These are phyloP conservation scores for Firmiana major DNA, from an alignment of 345 rosid species.

Conservation along the genomic window DNA sequence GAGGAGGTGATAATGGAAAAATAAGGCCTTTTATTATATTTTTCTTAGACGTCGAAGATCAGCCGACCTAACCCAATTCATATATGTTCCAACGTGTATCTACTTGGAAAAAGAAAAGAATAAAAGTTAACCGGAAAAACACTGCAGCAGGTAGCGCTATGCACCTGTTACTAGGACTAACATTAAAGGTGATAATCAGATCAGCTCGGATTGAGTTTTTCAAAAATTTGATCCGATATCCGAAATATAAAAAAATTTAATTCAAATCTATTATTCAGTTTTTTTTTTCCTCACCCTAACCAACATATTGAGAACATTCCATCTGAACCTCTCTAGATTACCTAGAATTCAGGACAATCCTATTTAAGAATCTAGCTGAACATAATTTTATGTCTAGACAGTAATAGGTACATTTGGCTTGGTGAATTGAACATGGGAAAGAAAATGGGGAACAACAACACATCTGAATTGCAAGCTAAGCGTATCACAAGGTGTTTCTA, in stretches of 20 bases:
- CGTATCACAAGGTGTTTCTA: background rate
- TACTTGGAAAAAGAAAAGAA: background rate
- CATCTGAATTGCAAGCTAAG: constrained; percentile 44
- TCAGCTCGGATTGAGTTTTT: no score
- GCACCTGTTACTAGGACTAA: background rate
- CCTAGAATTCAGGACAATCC: background rate
- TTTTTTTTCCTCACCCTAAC: no score
- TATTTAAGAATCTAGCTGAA: constrained; percentile 7
- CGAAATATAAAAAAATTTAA: no score
- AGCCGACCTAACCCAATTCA: constrained; percentile 7
- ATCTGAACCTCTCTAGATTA: background rate
- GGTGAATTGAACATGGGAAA: constrained; percentile 42
- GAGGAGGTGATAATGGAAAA: background rate
- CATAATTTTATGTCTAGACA: constrained; percentile 23
- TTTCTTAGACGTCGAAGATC: background rate
- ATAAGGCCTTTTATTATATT: background rate
- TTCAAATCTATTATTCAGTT: no score
- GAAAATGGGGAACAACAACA: constrained; percentile 71
- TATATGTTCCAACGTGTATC: constrained; percentile 8
- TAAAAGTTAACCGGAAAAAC: background rate
- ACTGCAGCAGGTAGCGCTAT: background rate
- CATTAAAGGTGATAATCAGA: no score
- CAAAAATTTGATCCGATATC: no score
- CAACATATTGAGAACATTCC: background rate
- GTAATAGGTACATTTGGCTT: constrained; percentile 6